phyloP scores from a whole-genome alignment of 225 moss, liverwort and hornwort genomes.

The Asterella californica region DNA sequence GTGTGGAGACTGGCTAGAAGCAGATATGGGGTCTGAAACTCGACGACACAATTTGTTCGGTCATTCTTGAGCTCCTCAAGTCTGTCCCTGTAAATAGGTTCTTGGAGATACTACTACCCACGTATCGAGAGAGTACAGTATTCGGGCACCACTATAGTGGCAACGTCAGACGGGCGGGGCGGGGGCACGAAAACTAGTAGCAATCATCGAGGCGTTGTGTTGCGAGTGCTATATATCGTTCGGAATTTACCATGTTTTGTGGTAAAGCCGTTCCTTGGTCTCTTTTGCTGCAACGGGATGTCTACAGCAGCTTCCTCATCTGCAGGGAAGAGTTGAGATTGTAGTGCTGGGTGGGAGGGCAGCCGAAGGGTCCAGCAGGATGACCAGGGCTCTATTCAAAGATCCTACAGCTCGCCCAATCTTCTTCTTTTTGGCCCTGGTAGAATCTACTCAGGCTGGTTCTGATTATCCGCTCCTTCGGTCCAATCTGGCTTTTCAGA shows the following conservation, averaged over 20 bases:
- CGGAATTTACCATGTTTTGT: background rate
- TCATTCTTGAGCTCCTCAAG: background rate
- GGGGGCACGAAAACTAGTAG: background rate
- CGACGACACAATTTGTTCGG: slow-evolving; percentile 2
- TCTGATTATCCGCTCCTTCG: background rate
- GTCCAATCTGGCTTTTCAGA: background rate
- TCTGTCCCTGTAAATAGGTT: background rate
- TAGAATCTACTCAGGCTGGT: background rate
- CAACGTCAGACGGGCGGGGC: background rate
- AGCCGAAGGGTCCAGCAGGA: background rate
- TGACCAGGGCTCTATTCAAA: background rate
- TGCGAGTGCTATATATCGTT: background rate
- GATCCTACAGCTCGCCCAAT: background rate
- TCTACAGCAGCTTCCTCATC: slow-evolving; percentile 5
- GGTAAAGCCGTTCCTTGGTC: background rate
- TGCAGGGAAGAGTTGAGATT: slow-evolving; percentile 4
- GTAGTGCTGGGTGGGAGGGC: slow-evolving; percentile 1
- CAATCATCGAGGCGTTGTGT: background rate
- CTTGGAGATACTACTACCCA: background rate
- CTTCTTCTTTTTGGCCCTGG: background rate
- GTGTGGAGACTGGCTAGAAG: too few species aligned
- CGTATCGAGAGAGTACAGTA: background rate
- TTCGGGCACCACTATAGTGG: background rate
- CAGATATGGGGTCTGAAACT: background rate
- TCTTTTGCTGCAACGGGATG: slow-evolving; percentile 6